These are phyloP conservation scores for Mycosphaerella sp. DNA, from an alignment of 2,329 filamentous ascomycete species.

Conservation along the genomic window DNA sequence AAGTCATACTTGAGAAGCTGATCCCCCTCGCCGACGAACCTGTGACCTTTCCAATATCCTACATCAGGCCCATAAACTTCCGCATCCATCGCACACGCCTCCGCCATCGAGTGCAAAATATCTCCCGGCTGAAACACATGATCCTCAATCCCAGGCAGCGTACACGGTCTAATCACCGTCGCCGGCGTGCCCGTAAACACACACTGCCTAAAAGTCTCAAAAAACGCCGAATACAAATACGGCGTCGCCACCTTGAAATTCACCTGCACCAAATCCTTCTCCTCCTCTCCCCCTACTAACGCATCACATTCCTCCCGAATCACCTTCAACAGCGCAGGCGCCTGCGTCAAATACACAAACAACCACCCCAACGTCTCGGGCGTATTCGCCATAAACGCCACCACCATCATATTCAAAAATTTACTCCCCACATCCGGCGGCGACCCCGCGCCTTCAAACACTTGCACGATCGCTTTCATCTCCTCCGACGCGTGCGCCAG, in stretches of 20 bases:
- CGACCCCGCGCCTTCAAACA: neutral
- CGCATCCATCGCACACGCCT: slow-evolving; percentile 9
- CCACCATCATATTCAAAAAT: slow-evolving; percentile 12
- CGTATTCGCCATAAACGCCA: slow-evolving; percentile 9
- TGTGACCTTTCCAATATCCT: slow-evolving; percentile 10
- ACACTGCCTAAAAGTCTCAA: slow-evolving; percentile 10
- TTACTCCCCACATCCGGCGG: slow-evolving; percentile 8
- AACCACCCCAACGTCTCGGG: slow-evolving; percentile 10
- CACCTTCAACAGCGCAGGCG: slow-evolving; percentile 5
- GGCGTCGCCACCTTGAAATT: slow-evolving; percentile 2
- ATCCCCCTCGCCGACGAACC: slow-evolving; percentile 8
- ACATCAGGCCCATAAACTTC: slow-evolving; percentile 7
- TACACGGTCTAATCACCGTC: slow-evolving; percentile 8
- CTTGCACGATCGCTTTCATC: neutral
- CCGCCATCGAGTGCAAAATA: slow-evolving; percentile 4
- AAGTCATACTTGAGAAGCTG: slow-evolving; percentile 8
- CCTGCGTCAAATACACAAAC: slow-evolving; percentile 4
- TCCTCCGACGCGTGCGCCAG: neutral
- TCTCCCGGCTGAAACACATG: slow-evolving; percentile 10
- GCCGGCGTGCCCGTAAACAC: slow-evolving; percentile 12
- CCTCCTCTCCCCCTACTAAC: neutral
- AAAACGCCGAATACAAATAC: slow-evolving; percentile 10
- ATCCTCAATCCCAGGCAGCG: slow-evolving; percentile 8
- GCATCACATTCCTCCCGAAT: slow-evolving; percentile 10
- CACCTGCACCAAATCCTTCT: slow-evolving; percentile 1